Conservation (phyloP, 2,329 filamentous ascomycete species). For the Lasiodiplodia sp. region DNA sequence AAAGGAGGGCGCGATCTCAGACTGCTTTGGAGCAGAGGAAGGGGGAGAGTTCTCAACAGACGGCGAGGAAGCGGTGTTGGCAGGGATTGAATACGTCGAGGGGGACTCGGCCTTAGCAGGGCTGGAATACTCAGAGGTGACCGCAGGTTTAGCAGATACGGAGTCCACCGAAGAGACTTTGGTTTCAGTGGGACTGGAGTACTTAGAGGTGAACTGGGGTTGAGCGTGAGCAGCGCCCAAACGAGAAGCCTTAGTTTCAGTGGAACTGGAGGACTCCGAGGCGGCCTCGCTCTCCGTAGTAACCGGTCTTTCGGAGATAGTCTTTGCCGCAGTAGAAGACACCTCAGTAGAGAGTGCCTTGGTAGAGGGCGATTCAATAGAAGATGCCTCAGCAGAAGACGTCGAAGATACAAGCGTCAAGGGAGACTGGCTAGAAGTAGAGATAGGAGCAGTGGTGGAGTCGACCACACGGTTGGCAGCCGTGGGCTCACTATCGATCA, state of each 20-base stretch:
- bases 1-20: no score
- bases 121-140: background rate
- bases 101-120: background rate
- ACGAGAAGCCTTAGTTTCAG: background rate
- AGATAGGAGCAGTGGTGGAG: background rate
- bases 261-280: background rate
- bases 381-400: background rate
- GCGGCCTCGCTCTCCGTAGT: background rate
- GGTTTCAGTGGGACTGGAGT: no score
- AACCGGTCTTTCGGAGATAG: background rate
- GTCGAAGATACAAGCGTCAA: background rate
- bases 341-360: no score
- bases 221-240: no score
- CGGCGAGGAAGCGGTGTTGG: background rate
- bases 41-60: background rate
- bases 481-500: background rate
- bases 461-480: background rate
- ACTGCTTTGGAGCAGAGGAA: background rate
- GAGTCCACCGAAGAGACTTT: background rate
- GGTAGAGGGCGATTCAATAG: no score
- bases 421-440: background rate
- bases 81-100: no score
- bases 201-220: background rate
- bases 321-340: background rate
- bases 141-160: background rate